Evolutionary conservation across 1,284 basidiomycete species (phyloP).

Genomic region (Marasmius tenuissimus): DNA sequence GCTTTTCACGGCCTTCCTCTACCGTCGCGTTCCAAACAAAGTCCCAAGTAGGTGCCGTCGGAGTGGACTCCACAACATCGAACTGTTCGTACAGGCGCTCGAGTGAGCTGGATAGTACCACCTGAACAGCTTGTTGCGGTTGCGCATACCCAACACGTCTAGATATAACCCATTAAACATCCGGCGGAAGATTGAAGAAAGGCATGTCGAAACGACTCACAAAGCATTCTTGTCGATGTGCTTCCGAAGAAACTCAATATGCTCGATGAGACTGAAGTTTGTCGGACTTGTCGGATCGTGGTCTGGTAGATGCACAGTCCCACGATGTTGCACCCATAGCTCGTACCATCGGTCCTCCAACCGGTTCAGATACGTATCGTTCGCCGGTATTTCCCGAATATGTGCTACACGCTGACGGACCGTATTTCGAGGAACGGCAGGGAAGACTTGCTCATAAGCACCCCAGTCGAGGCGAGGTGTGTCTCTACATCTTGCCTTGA

Average conservation of each 20-base stretch:
- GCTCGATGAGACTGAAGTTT: constrained; percentile 75
- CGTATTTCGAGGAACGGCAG: constrained; percentile 64
- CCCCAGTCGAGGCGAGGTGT: constrained; percentile 64
- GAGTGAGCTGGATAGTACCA: constrained; percentile 46
- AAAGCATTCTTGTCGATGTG: constrained; percentile 83
- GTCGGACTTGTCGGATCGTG: constrained; percentile 63
- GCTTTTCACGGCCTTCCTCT: constrained; percentile 76
- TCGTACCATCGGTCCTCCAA: constrained; percentile 83
- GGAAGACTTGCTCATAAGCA: constrained; percentile 78
- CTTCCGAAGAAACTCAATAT: constrained; percentile 77
- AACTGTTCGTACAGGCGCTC: constrained; percentile 46
- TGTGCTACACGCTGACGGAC: constrained; percentile 64
- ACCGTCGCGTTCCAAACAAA: constrained; percentile 71
- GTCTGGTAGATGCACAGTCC: constrained; percentile 69
- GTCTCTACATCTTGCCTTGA: constrained; percentile 73
- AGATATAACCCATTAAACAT: constrained; percentile 17
- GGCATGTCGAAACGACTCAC: constrained; percentile 55
- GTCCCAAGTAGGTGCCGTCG: constrained; percentile 55
- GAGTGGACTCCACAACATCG: constrained; percentile 47
- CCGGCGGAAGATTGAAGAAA: neutral
- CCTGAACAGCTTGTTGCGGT: constrained; percentile 33
- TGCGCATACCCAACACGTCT: constrained; percentile 63
- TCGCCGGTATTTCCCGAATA: constrained; percentile 63
- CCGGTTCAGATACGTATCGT: constrained; percentile 73
- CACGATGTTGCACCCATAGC: constrained; percentile 73